phyloP scores from a whole-genome alignment of 176 grass and related monocot genomes.

The Oryza officinalis region DNA sequence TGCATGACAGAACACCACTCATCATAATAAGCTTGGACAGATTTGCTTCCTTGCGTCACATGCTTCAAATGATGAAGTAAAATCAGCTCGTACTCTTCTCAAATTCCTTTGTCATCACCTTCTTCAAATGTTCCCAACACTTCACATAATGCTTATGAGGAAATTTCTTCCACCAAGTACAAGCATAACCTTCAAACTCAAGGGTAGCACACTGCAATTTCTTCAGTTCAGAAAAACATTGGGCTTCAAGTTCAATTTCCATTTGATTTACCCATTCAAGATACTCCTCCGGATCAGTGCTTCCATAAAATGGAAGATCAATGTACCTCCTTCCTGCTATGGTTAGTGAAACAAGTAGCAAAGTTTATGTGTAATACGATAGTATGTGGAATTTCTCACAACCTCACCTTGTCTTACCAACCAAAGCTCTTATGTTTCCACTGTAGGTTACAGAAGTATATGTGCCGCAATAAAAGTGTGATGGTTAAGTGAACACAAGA shows the following conservation, averaged over 20 bases:
- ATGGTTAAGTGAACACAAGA: no score
- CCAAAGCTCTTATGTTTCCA: no score
- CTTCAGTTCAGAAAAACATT: not conserved
- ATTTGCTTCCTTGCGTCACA: not conserved
- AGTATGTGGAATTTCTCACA: no score
- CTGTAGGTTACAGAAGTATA: no score
- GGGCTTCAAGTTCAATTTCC: not conserved
- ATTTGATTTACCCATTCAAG: not conserved
- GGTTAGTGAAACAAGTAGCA: no score
- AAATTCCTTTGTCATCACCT: not conserved
- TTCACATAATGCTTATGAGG: not conserved
- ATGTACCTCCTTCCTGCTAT: not conserved
- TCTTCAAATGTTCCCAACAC: not conserved
- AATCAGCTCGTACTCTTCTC: not conserved
- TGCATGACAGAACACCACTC: not conserved
- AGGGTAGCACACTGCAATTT: not conserved
- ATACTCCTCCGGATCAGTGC: not conserved
- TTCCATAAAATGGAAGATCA: not conserved
- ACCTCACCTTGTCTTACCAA: no score
- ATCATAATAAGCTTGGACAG: not conserved
- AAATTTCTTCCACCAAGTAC: not conserved
- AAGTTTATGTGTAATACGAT: no score
- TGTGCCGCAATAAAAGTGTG: no score
- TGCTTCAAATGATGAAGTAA: not conserved
- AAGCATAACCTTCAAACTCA: not conserved